These are phyloP conservation scores for Dothistroma pini DNA, from an alignment of 2,329 filamentous ascomycete species.

Conservation along the genomic window DNA sequence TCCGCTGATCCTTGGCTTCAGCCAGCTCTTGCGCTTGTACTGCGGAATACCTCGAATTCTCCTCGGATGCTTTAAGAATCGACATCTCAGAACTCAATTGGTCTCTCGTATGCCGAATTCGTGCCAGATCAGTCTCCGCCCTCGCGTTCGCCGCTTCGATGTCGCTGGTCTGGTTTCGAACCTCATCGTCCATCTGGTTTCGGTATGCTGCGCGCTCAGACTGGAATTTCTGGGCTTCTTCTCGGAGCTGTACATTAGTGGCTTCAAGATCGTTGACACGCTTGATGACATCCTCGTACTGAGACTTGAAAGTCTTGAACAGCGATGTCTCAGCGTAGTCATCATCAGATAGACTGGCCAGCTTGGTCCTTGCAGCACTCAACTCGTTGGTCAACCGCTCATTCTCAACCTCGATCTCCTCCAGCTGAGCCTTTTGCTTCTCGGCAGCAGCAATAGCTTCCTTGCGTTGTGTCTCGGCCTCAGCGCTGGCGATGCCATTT, in stretches of 20 bases:
- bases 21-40: conserved; percentile 77
- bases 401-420: conserved; percentile 73
- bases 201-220: conserved; percentile 81
- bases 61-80: conserved; percentile 73
- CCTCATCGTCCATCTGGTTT: conserved; percentile 75
- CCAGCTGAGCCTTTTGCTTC: conserved; percentile 86
- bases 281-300: conserved; percentile 90
- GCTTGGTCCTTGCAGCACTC: conserved; percentile 63
- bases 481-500: conserved; percentile 56
- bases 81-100: conserved; percentile 78
- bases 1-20: conserved; percentile 73
- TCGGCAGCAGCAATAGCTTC: conserved; percentile 71
- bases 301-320: conserved; percentile 85
- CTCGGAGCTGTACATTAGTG: conserved; percentile 75
- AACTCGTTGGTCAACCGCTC: conserved; percentile 74
- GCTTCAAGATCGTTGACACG: conserved; percentile 89
- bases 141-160: conserved; percentile 77
- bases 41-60: conserved; percentile 66
- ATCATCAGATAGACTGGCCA: conserved; percentile 77
- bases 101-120: conserved; percentile 79
- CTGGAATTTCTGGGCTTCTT: conserved; percentile 80
- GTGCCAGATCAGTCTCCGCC: conserved; percentile 78
- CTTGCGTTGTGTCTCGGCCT: conserved; percentile 70
- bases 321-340: conserved; percentile 90
- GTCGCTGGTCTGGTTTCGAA: conserved; percentile 67